These are phyloP conservation scores for Corylus heterophylla DNA, from an alignment of 306 rosid species.

Conservation along the genomic window DNA sequence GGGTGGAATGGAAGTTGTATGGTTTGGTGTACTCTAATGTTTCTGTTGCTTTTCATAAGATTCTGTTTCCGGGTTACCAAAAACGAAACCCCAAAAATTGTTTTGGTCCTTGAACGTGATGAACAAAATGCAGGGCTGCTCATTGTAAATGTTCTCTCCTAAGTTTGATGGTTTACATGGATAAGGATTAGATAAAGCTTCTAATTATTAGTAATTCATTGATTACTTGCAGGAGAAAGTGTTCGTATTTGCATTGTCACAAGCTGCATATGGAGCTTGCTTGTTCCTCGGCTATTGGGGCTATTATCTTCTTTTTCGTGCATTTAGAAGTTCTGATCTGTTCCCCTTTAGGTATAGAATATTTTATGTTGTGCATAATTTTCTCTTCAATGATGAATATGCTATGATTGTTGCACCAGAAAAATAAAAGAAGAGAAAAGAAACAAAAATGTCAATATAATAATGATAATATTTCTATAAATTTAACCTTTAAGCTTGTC, in stretches of 20 bases:
- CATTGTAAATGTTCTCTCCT: neutral
- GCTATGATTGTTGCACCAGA: neutral
- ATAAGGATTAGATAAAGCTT: slow-evolving; percentile 17
- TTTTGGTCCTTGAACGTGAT: neutral
- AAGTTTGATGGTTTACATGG: slow-evolving; percentile 26
- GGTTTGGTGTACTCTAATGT: neutral
- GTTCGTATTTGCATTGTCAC: slow-evolving; percentile 78
- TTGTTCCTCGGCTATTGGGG: slow-evolving; percentile 91
- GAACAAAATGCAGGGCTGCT: neutral
- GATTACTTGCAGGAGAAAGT: slow-evolving; percentile 73
- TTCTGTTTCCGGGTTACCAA: neutral
- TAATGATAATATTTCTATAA: neutral
- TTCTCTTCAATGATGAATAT: neutral
- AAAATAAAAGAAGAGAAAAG: neutral
- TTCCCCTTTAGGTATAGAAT: slow-evolving; percentile 80
- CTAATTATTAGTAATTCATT: slow-evolving; percentile 31
- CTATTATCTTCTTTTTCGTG: slow-evolving; percentile 56
- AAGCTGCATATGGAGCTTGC: slow-evolving; percentile 86
- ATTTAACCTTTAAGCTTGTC: neutral
- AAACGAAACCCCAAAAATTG: neutral
- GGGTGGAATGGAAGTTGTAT: neutral
- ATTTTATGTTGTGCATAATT: slow-evolving; percentile 3
- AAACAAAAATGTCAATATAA: neutral
- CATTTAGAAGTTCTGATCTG: slow-evolving; percentile 46
- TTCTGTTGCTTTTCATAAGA: neutral